Percentiles rank a stretch among this genome's conserved stretches.
These are phyloP conservation scores for Sicyos edulis DNA, from an alignment of 306 rosid genomes.

Conservation along the genomic window DNA sequence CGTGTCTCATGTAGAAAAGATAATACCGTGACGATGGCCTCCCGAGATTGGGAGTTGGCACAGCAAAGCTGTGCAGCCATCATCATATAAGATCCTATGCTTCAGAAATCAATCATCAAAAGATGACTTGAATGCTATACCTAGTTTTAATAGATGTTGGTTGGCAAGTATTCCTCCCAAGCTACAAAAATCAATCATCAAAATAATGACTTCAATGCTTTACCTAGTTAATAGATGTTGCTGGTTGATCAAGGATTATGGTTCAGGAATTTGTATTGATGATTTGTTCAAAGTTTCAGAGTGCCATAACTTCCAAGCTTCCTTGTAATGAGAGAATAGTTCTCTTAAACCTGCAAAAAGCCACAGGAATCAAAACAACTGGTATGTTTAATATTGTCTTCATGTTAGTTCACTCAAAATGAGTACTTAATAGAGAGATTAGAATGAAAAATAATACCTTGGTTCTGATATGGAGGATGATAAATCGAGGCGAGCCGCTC, in stretches of 20 bases:
- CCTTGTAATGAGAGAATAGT: constrained; percentile 76
- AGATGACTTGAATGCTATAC: not conserved
- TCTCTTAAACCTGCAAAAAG: constrained; percentile 63
- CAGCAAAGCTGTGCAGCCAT: not conserved
- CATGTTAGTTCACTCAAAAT: not conserved
- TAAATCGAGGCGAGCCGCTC: constrained; percentile 51
- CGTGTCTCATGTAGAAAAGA: not conserved
- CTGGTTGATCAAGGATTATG: constrained; percentile 3
- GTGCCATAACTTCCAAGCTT: constrained; percentile 88
- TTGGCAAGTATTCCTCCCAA: not conserved
- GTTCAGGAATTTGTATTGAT: constrained; percentile 37
- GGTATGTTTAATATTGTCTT: not conserved
- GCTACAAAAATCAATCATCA: constrained; percentile 10
- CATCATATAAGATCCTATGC: not conserved
- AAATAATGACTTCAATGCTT: constrained; percentile 1
- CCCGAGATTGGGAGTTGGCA: not conserved
- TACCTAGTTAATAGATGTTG: not conserved
- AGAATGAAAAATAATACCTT: constrained; percentile 55
- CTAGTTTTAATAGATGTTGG: not conserved
- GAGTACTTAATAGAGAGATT: not conserved
- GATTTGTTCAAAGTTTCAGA: constrained; percentile 63
- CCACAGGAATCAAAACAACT: constrained; percentile 8
- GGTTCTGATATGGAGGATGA: constrained; percentile 71
- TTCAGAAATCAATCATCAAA: constrained; percentile 14
- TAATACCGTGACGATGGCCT: not conserved